Conservation (phyloP, 116 monocot genomes). For the Papilionanthe hybrid region DNA sequence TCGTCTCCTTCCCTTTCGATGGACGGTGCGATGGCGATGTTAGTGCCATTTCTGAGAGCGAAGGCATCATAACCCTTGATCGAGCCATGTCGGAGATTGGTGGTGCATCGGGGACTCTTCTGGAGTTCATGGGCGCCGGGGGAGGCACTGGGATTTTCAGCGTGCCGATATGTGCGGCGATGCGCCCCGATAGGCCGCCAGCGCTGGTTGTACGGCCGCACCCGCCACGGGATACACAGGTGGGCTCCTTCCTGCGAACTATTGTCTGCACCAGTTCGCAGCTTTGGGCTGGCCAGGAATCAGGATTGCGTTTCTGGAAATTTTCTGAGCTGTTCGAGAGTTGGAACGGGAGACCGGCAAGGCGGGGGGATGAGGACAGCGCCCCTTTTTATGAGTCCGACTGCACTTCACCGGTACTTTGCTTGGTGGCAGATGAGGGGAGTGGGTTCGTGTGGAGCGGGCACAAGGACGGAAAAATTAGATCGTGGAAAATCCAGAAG, state of each 20-base stretch:
- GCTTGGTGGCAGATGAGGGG: constrained; percentile 62
- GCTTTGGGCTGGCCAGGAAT: constrained; percentile 82
- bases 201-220: constrained; percentile 84
- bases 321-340: constrained; percentile 34
- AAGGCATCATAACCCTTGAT: constrained; percentile 36
- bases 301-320: constrained; percentile 50
- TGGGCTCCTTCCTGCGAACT: constrained; percentile 64
- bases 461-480: constrained; percentile 92
- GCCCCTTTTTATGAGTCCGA: constrained; percentile 69
- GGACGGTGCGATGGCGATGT: constrained; percentile 3
- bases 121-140: constrained; percentile 78
- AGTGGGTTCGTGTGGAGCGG: constrained; percentile 80
- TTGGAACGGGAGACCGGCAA: constrained; percentile 11
- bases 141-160: constrained; percentile 76
- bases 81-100: constrained; percentile 44
- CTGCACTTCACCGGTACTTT: constrained; percentile 49
- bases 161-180: constrained; percentile 64
- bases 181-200: constrained; percentile 70
- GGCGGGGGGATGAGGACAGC: constrained; percentile 75
- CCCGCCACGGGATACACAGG: constrained; percentile 91
- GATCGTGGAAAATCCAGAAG: constrained; percentile 43
- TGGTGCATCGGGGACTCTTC: constrained; percentile 36
- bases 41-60: constrained; percentile 14
- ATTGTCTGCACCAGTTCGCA: constrained; percentile 38
- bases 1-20: background rate